phyloP scores from a whole-genome alignment of 2,329 filamentous ascomycete genomes.

The Neonectria faginata region DNA sequence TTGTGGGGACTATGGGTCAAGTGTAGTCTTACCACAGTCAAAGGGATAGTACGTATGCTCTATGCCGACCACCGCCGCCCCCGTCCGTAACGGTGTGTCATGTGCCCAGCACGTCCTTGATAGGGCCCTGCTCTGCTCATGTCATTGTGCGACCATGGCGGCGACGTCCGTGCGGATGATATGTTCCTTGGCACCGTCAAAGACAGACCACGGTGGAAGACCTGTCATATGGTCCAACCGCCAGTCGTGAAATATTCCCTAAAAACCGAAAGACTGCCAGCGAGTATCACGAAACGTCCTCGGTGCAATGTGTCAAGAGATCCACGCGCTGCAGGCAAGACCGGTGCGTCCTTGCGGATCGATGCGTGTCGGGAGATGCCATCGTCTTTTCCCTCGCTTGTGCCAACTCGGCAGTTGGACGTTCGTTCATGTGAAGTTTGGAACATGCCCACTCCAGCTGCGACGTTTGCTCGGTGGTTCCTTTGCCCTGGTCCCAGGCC shows the following conservation, averaged over 20 bases:
- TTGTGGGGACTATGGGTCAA: too few relatives aligned
- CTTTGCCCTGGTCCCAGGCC: constrained; percentile 17
- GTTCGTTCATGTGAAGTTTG: constrained; percentile 19
- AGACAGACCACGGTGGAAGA: constrained; percentile 36
- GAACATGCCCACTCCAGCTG: constrained; percentile 18
- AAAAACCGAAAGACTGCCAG: constrained; percentile 5
- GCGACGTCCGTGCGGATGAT: constrained; percentile 45
- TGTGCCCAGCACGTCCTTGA: constrained; percentile 30
- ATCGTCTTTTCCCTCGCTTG: not conserved
- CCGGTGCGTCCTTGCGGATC: not conserved
- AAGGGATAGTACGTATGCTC: constrained; percentile 21
- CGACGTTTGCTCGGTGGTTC: constrained; percentile 17
- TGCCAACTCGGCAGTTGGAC: constrained; percentile 20
- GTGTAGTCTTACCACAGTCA: too few relatives aligned
- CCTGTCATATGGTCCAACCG: constrained; percentile 37
- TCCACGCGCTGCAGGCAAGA: not conserved
- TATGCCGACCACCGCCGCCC: constrained; percentile 32
- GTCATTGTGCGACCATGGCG: constrained; percentile 36
- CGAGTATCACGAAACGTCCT: not conserved
- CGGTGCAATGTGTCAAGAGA: constrained; percentile 6
- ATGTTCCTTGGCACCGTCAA: constrained; percentile 35
- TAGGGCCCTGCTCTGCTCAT: constrained; percentile 20
- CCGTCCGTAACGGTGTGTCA: constrained; percentile 38
- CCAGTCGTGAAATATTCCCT: not conserved
- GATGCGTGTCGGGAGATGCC: constrained; percentile 1